Percentiles rank a stretch among this genome's conserved stretches.
These are phyloP conservation scores for Mariannaea elegans DNA, from an alignment of 2,329 filamentous ascomycete genomes.

Conservation along the genomic window DNA sequence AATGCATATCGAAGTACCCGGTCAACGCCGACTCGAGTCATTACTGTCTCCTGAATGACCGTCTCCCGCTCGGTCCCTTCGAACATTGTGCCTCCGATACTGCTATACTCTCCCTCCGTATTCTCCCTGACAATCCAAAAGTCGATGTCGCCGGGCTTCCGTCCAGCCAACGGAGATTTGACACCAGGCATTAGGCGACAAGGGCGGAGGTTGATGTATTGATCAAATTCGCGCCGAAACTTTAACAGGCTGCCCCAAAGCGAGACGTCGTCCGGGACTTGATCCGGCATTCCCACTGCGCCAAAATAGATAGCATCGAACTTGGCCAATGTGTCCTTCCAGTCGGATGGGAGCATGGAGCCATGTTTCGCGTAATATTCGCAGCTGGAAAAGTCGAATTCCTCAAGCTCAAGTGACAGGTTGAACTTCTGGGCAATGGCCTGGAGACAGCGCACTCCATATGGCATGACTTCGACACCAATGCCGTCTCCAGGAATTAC, in stretches of 20 bases:
- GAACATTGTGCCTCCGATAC: constrained; percentile 70
- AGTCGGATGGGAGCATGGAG: constrained; percentile 53
- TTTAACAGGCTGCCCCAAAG: constrained; percentile 74
- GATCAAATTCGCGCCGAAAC: constrained; percentile 73
- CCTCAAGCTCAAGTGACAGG: constrained; percentile 65
- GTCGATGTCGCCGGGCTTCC: constrained; percentile 67
- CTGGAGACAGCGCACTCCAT: constrained; percentile 68
- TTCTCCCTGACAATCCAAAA: constrained; percentile 75
- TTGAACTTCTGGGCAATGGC: constrained; percentile 57
- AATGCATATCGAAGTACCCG: constrained; percentile 71
- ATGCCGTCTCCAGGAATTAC: constrained; percentile 76
- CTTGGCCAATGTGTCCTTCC: constrained; percentile 61
- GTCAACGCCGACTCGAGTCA: constrained; percentile 69
- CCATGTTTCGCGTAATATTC: constrained; percentile 61
- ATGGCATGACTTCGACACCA: constrained; percentile 72
- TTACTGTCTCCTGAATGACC: constrained; percentile 70
- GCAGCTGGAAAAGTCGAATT: constrained; percentile 73
- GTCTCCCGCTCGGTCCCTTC: constrained; percentile 66
- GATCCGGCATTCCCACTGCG: constrained; percentile 65
- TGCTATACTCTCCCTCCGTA: constrained; percentile 73
- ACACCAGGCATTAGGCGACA: constrained; percentile 70
- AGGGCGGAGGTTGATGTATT: constrained; percentile 74
- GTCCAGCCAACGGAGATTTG: constrained; percentile 61
- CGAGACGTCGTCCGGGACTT: constrained; percentile 71
- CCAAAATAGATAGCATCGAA: constrained; percentile 76